Base-by-base conservation (phyloP, 2,329 filamentous ascomycete species). In the Botrytis tulipae region DNA sequence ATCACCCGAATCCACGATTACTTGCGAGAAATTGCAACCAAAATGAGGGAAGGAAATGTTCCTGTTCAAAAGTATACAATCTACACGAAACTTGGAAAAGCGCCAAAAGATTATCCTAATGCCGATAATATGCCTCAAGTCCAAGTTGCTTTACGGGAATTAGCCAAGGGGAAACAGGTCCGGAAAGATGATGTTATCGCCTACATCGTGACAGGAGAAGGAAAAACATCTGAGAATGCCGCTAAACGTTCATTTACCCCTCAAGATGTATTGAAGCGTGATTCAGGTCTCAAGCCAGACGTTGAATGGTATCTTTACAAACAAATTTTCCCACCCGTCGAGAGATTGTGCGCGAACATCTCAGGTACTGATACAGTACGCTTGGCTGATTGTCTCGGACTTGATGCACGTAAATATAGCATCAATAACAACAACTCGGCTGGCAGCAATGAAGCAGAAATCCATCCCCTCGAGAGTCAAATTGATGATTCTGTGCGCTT, bases 291-390 rank as follows among this genome's bases (percentile, higher is more conserved):
- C 10, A 88, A 91, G 73, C 93, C 95, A 3, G 96, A 99, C 80
- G 89, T 98, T n/a, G 96, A 99, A 81, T 98, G 95, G 89, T 99
- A 99, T 82, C 89, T 99, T 57, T 92, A 94, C 85, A 99, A 99
- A 85, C 96, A 99, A 83, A 98, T 99, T 74, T 94, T 99, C 83
- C 96, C 96, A 18, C 96, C 96, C 0, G 96, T 99, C 40, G 96
- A 99, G 84, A 93, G 96, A 87, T 90, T 99, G 35, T 99, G 96
- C 82, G 96, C 95, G 75, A 97, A 97, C 74, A 98, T 99, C 79
- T 89, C 90, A 22, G 96, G 96, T 74, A 99, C 96, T 2, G 97
- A 97, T 76, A 92, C 95, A 12, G 90, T 93, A 2, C 91, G 95
- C 76, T 88, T 99, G 16, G 96, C 96, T 2, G 95, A 98, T 81